Percentiles rank a stretch among this genome's conserved stretches.
Evolutionary conservation across 2,329 filamentous ascomycete species (phyloP).

Genomic region (Trichoderma afroharzianum): DNA sequence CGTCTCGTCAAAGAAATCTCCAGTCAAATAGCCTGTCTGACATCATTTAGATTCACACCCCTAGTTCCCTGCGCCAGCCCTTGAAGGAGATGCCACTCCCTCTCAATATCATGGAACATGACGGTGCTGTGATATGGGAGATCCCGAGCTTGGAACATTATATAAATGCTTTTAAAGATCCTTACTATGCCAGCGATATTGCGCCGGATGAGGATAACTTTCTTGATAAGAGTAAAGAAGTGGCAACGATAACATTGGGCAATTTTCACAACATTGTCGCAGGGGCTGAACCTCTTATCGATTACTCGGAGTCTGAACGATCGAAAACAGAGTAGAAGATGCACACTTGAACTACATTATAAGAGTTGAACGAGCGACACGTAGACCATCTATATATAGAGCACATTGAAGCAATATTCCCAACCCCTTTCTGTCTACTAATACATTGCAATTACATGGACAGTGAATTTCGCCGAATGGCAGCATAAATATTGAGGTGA

Average conservation of each 20-base stretch:
- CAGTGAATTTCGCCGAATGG: neutral
- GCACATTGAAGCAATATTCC: neutral
- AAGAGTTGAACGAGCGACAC: neutral
- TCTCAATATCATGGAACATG: neutral
- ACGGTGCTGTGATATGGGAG: conserved; percentile 16
- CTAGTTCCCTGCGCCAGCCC: neutral
- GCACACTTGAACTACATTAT: neutral
- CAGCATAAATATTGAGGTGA: neutral
- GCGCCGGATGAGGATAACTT: conserved; percentile 12
- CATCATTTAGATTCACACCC: neutral
- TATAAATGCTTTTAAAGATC: conserved; percentile 6
- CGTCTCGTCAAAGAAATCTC: too few species aligned
- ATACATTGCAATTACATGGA: neutral
- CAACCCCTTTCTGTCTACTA: neutral
- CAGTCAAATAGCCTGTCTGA: neutral
- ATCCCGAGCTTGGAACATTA: conserved; percentile 9
- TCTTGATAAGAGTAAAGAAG: conserved; percentile 13
- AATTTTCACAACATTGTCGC: conserved; percentile 1
- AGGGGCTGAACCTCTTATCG: conserved; percentile 4
- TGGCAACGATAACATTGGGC: conserved; percentile 9
- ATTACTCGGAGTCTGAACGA: neutral
- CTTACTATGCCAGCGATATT: conserved; percentile 10
- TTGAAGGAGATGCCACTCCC: neutral
- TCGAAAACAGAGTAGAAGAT: neutral
- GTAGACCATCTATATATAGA: neutral